Evolutionary conservation across 345 rosid genomes (phyloP).

Genomic region (Xanthoceras sorbifolium): DNA sequence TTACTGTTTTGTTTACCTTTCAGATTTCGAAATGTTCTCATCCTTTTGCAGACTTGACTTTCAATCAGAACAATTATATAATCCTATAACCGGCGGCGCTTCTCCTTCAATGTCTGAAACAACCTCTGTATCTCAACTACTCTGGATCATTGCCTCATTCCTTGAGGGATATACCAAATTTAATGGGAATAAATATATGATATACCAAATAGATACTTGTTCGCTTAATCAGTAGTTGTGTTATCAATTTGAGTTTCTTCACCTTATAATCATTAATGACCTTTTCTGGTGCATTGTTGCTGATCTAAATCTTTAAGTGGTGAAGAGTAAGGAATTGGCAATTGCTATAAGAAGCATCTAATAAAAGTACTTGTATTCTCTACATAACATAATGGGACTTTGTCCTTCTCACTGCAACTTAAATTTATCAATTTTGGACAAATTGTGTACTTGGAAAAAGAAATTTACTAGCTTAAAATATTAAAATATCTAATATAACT

Average conservation of each 20-base stretch:
- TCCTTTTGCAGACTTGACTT: conserved; percentile 29
- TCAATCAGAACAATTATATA: conserved; percentile 23
- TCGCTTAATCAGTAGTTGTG: background rate
- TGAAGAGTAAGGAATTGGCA: background rate
- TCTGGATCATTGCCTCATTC: conserved; percentile 25
- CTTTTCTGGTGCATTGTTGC: background rate
- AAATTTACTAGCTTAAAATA: no score
- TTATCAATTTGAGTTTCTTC: background rate
- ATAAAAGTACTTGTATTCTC: background rate
- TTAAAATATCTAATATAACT: no score
- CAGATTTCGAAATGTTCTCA: conserved; percentile 29
- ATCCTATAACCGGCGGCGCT: conserved; percentile 17
- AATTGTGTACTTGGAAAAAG: no score
- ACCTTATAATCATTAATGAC: background rate
- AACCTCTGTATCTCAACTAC: conserved; percentile 12
- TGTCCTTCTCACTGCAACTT: background rate
- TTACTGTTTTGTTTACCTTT: conserved; percentile 24
- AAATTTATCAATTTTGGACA: background rate
- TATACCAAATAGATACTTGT: conserved; percentile 14
- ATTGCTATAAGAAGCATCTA: background rate
- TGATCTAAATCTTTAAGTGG: background rate
- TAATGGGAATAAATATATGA: conserved; percentile 36
- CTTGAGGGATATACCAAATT: conserved; percentile 39
- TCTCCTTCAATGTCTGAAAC: conserved; percentile 14
- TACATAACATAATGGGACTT: background rate